Evolutionary conservation across 2,329 filamentous ascomycete genomes (phyloP).

Genomic region (Fusarium sp.): DNA sequence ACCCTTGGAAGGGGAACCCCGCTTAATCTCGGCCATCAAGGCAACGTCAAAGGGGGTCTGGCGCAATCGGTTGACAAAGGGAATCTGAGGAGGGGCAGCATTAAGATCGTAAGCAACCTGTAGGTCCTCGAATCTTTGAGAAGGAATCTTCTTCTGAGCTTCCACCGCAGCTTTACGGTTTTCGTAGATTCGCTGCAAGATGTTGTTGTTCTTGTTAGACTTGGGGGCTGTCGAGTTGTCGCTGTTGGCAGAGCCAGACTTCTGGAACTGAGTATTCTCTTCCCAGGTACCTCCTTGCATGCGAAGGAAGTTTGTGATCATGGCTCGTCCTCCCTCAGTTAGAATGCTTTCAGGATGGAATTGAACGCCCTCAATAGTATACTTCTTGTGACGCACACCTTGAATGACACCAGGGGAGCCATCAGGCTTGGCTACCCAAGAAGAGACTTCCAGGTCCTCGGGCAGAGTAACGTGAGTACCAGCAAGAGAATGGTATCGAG

Average conservation of each 20-base stretch:
- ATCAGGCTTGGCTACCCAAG: conserved; percentile 83
- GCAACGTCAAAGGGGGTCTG: conserved; percentile 89
- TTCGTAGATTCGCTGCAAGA: conserved; percentile 89
- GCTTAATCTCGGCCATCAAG: conserved; percentile 96
- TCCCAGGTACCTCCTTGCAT: conserved; percentile 93
- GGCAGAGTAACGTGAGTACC: conserved; percentile 90
- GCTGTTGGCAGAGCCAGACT: conserved; percentile 47
- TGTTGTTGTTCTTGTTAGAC: conserved; percentile 79
- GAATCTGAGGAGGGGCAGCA: conserved; percentile 83
- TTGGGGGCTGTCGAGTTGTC: conserved; percentile 42
- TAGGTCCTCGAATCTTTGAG: conserved; percentile 82
- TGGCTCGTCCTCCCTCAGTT: conserved; percentile 84
- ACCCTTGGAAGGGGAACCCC: conserved; percentile 95
- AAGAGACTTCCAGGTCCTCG: conserved; percentile 85
- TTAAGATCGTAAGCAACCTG: conserved; percentile 87
- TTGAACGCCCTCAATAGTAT: conserved; percentile 92
- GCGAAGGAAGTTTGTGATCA: conserved; percentile 91
- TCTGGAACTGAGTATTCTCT: conserved; percentile 72
- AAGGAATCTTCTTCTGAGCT: conserved; percentile 84
- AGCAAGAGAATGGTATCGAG: conserved; percentile 94
- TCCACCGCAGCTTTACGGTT: conserved; percentile 79
- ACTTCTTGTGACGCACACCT: conserved; percentile 93
- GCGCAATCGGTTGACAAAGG: conserved; percentile 80
- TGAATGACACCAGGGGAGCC: conserved; percentile 89
- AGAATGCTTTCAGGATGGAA: conserved; percentile 98